phyloP scores from a whole-genome alignment of 2,329 filamentous ascomycete genomes.

The Penicillium paneum region DNA sequence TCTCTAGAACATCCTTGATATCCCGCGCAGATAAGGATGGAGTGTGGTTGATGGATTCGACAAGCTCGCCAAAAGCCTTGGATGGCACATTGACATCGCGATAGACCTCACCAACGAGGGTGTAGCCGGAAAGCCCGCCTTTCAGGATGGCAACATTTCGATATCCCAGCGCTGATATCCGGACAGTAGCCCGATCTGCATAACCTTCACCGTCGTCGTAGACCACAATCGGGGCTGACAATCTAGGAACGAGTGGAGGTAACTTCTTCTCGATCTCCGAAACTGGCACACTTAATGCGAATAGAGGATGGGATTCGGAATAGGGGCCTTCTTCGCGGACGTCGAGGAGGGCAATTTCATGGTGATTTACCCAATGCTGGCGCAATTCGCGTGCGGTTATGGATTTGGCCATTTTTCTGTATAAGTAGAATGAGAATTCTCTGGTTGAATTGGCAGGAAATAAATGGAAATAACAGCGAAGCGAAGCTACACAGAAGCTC shows the following conservation, averaged over 20 bases:
- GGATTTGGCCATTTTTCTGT: constrained; percentile 18
- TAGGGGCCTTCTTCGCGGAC: constrained; percentile 35
- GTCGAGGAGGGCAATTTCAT: constrained; percentile 30
- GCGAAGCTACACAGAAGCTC: neutral
- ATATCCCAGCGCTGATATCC: constrained; percentile 26
- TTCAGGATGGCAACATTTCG: constrained; percentile 23
- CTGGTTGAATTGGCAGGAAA: neutral
- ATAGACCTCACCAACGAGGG: constrained; percentile 27
- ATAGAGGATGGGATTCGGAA: constrained; percentile 28
- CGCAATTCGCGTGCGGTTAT: constrained; percentile 24
- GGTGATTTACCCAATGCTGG: constrained; percentile 21
- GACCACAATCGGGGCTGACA: constrained; percentile 26
- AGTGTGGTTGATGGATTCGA: constrained; percentile 31
- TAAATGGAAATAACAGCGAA: neutral
- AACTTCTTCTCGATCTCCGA: constrained; percentile 29
- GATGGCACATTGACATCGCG: constrained; percentile 33
- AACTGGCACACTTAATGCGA: constrained; percentile 29
- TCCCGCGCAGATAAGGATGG: constrained; percentile 28
- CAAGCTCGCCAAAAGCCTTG: constrained; percentile 34
- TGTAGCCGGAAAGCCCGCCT: constrained; percentile 27
- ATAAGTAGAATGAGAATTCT: fast-evolving
- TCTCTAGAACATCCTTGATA: constrained; percentile 25
- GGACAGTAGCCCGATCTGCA: constrained; percentile 20
- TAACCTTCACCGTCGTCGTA: constrained; percentile 33
- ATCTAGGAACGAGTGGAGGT: constrained; percentile 26